Evolutionary conservation across 1,139 yeast species (phyloP), one percentile per base, ranked within the genome.

Genomic region (Suhomyces chickasaworum): DNA sequence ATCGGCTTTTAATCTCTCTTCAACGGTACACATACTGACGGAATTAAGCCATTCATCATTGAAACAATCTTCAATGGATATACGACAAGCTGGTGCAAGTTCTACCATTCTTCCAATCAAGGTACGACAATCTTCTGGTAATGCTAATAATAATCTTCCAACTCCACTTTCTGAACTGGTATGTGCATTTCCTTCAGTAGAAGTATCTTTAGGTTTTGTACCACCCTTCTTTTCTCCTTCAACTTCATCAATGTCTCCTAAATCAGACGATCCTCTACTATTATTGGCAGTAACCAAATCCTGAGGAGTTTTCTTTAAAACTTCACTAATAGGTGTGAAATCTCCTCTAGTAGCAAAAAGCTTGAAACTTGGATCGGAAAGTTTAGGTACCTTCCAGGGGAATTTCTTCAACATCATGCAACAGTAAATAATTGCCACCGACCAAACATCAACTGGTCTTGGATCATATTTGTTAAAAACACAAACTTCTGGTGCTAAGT

Each of bases 371-470:
- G 86, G 83, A 65, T 91, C 98, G 34, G 84, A 74, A 49, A 85
- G 69, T 60, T 89, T 86, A n/a, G 98, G 97, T 9, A 91, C 90
- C 64, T 89, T 90, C 98, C 98, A 90, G 9, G 98, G 97, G 68
- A 91, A 91, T 65, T 91, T 86, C 65, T 91, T 86, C 66, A 91
- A 75, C 58, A 90, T 85, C 97, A 91, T 90, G 71, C 97, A 91
- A 59, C 97, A 89, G 64, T 87, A 89, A 38, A 91, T 89, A 49
- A 91, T 89, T 13, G 96, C 97, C 21, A 84, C 83, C 8, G 96
- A 88, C 98, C 98, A 91, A 30, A 91, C 86, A 66, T 91, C 98
- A 16, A 91, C 96, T 7, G 95, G 95, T 53, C 96, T 79, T 15
- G 97, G 97, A 65, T 89, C 96, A 62, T 91, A 91, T 52, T 75